Conservation (phyloP, 345 rosid genomes). For the Arabidopsis arenosa region DNA sequence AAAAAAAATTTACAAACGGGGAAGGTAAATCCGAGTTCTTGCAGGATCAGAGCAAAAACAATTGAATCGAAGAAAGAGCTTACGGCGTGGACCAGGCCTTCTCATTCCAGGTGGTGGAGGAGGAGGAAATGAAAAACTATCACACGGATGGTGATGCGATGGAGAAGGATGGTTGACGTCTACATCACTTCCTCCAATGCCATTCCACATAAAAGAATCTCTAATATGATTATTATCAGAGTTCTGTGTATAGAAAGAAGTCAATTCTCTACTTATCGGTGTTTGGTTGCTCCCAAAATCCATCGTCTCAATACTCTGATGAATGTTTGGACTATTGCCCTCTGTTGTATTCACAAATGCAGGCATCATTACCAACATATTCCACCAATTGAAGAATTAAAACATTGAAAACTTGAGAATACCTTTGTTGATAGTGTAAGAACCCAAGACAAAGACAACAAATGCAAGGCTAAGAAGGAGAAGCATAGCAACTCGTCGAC, state of each 20-base stretch:
- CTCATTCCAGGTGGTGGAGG: conserved; percentile 76
- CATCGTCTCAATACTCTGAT: conserved; percentile 43
- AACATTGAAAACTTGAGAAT: not conserved
- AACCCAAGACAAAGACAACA: conserved; percentile 74
- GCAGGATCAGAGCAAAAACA: not conserved
- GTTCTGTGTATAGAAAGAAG: conserved; percentile 26
- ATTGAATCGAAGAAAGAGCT: conserved; percentile 35
- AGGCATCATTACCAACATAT: not conserved
- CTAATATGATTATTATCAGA: conserved; percentile 24
- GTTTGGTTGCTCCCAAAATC: conserved; percentile 40
- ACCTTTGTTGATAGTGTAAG: conserved; percentile 75
- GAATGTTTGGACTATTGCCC: conserved; percentile 48
- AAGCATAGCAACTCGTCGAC: conserved; percentile 71
- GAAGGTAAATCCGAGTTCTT: not conserved
- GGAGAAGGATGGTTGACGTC: conserved; percentile 46
- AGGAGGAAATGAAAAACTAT: conserved; percentile 76
- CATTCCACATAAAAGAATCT: conserved; percentile 42
- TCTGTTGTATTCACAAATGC: conserved; percentile 48
- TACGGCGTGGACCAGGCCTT: conserved; percentile 78
- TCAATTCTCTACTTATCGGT: conserved; percentile 36
- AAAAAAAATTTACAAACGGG: not conserved
- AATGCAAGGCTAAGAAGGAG: conserved; percentile 66
- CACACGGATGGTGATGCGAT: conserved; percentile 61
- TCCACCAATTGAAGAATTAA: no score
- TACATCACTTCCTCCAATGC: conserved; percentile 42